Conservation (phyloP, 2,329 filamentous ascomycete genomes). For the Fusarium tuaranense region DNA sequence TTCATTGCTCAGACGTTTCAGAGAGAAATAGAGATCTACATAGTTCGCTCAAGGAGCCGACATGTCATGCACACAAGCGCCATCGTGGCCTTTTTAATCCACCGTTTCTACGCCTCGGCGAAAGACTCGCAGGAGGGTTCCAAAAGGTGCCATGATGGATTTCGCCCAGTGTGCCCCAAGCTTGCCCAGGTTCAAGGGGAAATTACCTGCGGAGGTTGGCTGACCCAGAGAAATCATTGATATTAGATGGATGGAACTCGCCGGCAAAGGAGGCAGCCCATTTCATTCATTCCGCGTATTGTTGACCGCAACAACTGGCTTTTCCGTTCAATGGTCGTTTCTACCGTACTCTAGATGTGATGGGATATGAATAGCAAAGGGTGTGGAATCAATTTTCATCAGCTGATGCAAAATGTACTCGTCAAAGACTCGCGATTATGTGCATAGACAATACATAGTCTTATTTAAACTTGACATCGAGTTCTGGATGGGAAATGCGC, state of each 20-base stretch:
- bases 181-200: constrained; percentile 21
- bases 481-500: background rate
- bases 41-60: background rate
- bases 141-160: background rate
- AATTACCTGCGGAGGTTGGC: constrained; percentile 30
- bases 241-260: constrained; percentile 1
- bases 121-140: background rate
- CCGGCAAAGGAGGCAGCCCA: constrained; percentile 7
- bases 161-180: background rate
- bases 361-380: background rate
- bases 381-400: background rate
- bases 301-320: background rate
- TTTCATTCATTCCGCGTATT: background rate
- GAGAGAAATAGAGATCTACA: constrained; percentile 23
- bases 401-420: background rate
- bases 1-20: constrained; percentile 14
- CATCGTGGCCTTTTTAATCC: background rate
- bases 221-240: constrained; percentile 1
- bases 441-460: background rate
- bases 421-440: background rate
- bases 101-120: background rate
- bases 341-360: background rate
- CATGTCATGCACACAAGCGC: background rate
- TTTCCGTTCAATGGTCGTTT: background rate
- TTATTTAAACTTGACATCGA: background rate